Percentiles rank a stretch among this genome's conserved stretches.
Conservation (phyloP, 805 yeast species). For the Candida wancherniae region DNA sequence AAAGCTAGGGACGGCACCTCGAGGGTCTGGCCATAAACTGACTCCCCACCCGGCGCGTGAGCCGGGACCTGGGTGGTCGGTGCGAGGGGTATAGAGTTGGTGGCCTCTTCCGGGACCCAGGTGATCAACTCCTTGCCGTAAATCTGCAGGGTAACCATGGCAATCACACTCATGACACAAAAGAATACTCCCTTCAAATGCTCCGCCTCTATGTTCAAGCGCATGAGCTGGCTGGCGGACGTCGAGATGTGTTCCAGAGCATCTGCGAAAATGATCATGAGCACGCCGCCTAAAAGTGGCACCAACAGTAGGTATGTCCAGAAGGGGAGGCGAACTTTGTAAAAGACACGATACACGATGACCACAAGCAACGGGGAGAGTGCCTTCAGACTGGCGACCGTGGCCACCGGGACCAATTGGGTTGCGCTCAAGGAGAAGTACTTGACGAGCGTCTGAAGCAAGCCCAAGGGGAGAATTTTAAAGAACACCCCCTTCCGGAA, state of each 20-base stretch:
- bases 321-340: conserved; percentile 46
- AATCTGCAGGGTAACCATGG: conserved; percentile 82
- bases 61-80: not conserved
- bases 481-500: conserved; percentile 32
- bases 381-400: conserved; percentile 68
- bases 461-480: conserved; percentile 55
- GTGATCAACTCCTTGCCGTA: conserved; percentile 78
- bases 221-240: no score
- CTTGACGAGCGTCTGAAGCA: conserved; percentile 63
- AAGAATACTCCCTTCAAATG: conserved; percentile 60
- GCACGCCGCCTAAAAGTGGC: conserved; percentile 51
- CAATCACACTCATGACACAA: conserved; percentile 63
- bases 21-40: not conserved
- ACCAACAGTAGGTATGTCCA: conserved; percentile 48
- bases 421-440: conserved; percentile 61
- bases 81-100: conserved; percentile 15
- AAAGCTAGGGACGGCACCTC: not conserved
- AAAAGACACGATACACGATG: conserved; percentile 47
- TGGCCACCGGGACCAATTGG: conserved; percentile 59
- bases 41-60: not conserved
- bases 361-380: conserved; percentile 61
- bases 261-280: conserved; percentile 41
- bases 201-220: conserved; percentile 18
- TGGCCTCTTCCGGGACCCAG: conserved; percentile 35
- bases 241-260: conserved; percentile 10